Base-by-base conservation (phyloP, 148 eudicot genomes). In the Cornus controversa region DNA sequence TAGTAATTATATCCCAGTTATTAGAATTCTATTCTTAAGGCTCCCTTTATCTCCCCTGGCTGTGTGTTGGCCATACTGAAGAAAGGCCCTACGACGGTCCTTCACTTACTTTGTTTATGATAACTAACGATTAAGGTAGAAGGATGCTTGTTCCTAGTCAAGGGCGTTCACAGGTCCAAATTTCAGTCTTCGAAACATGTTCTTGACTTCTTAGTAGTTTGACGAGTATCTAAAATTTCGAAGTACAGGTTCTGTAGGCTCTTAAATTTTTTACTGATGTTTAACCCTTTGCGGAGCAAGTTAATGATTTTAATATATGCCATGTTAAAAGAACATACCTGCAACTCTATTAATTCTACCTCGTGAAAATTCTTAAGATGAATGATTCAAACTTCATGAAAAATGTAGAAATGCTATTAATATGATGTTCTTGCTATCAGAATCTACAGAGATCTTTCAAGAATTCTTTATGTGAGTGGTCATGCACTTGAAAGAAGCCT, bases 371-470 rank as follows among this genome's bases (percentile, higher is more conserved):
- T 74, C 1, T 62, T 8, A 1, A 24, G 20, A 74, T 0, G 10
- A 20, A 37, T 74, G 70, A 60, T 65, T 64, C 54, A 47, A 1
- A 14, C 22, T 40, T 40, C 60, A 42, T 28, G 8, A 27, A 42
- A 40, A 53, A n/a, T n/a, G 24, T 36, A 14, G 27, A 67, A 80
- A 18, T 60, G 24, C 25, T 70, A 40, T 69, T 80, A 50, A 50
- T 11, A 11, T 1, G 57, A 13, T 70, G 64, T 69, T 80, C 62
- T 29, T 78, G 66, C 10, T 83, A 40, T 79, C 91, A 94, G 98
- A 97, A 94, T 80, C 91, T 94, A 94, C 71, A 89, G 97, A 71
- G 94, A 94, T 80, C 98, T 97, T 18, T 54, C 85, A 34, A 86
- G 73, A 81, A 79, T 94, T 77, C 57, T 94, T 10, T 94, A 90